phyloP scores from a whole-genome alignment of 345 rosid genomes.

The Odontarrhena argentea region DNA sequence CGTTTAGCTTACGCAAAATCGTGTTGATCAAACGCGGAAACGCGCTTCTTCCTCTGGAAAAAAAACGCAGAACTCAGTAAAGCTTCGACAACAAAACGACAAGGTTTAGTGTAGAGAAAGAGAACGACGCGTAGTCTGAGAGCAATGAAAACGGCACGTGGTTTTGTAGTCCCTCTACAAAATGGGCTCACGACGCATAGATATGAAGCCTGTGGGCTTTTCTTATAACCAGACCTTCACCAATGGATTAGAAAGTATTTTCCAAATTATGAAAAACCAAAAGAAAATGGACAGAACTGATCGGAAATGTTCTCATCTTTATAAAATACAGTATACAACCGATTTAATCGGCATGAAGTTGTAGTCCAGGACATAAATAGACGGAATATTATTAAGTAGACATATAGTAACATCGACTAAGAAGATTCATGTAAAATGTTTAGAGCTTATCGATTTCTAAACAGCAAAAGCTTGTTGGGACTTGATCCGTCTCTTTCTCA shows the following conservation, averaged over 20 bases:
- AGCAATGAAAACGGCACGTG: not conserved
- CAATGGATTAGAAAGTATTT: no score
- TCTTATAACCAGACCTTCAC: no score
- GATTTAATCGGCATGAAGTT: not conserved
- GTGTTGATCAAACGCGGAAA: conserved; percentile 13
- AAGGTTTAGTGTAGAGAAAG: not conserved
- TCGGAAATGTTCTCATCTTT: not conserved
- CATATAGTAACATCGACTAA: not conserved
- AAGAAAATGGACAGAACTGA: no score
- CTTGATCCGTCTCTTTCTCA: conserved; percentile 52
- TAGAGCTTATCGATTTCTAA: no score
- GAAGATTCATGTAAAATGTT: not conserved
- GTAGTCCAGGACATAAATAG: not conserved
- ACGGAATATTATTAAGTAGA: not conserved
- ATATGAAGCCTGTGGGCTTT: not conserved
- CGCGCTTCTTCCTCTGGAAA: not conserved
- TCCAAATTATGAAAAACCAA: no score
- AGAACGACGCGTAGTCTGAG: conserved; percentile 9
- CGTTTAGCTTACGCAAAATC: conserved; percentile 31
- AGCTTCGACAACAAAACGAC: not conserved
- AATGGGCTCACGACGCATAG: not conserved
- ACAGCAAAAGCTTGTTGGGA: conserved; percentile 38
- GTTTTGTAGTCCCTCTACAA: not conserved
- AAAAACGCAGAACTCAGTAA: not conserved
- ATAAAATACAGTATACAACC: not conserved